phyloP scores from a whole-genome alignment of 257 asterid species.

The Scutellaria minor region DNA sequence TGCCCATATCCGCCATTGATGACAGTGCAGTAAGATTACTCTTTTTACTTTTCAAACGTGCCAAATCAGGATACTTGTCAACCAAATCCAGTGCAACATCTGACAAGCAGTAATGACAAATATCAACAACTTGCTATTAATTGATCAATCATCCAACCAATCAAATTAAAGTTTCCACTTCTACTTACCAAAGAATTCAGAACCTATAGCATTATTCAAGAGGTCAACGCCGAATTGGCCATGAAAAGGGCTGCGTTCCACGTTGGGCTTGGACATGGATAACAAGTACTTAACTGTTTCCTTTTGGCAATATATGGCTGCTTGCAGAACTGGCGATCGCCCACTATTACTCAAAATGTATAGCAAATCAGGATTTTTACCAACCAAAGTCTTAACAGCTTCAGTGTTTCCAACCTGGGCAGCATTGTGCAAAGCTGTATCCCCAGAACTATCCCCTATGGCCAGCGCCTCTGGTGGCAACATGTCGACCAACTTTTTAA shows the following conservation, averaged over 20 bases:
- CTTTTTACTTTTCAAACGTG: neutral
- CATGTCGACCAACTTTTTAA: neutral
- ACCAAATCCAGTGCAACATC: conserved; percentile 37
- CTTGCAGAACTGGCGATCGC: neutral
- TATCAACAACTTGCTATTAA: neutral
- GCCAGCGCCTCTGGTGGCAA: neutral
- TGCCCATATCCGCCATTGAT: neutral
- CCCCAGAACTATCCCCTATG: neutral
- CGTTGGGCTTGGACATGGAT: neutral
- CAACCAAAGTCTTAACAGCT: neutral
- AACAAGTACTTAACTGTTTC: neutral
- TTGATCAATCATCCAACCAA: too few species aligned
- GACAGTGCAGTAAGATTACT: neutral
- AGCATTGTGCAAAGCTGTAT: conserved; percentile 30
- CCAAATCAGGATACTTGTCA: conserved; percentile 22
- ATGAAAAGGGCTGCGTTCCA: neutral
- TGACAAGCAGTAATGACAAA: neutral
- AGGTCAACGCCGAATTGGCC: neutral
- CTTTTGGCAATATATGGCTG: conserved; percentile 6
- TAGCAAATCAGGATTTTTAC: neutral
- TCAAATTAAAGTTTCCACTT: neutral
- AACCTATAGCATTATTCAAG: neutral
- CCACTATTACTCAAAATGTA: neutral
- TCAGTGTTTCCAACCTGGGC: conserved; percentile 23
- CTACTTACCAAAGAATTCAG: conserved; percentile 24